phyloP scores from a whole-genome alignment of 805 yeast genomes.

The Candida parachauliodes region DNA sequence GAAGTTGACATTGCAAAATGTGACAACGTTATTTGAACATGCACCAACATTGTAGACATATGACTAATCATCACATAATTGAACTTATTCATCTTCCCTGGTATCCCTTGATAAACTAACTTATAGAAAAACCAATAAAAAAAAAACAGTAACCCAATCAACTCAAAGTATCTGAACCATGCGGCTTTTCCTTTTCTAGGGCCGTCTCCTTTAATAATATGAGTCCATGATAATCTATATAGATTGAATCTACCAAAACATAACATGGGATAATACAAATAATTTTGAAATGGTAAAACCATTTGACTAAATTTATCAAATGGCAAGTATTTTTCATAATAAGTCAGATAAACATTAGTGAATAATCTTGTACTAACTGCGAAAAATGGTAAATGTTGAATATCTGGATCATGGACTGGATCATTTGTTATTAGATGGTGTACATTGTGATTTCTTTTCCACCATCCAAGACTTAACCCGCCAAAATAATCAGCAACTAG shows the following conservation, averaged over 20 bases:
- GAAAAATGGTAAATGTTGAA: constrained; percentile 88
- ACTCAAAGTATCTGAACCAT: constrained; percentile 78
- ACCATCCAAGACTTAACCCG: constrained; percentile 91
- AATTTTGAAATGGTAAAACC: constrained; percentile 62
- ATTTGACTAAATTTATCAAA: constrained; percentile 63
- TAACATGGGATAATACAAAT: constrained; percentile 72
- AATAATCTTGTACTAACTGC: constrained; percentile 76
- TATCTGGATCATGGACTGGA: constrained; percentile 92
- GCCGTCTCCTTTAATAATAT: constrained; percentile 70
- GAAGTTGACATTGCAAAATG: constrained; percentile 94
- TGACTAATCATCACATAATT: constrained; percentile 70
- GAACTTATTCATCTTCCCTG: constrained; percentile 52
- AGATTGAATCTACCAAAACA: constrained; percentile 83
- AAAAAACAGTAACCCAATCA: constrained; percentile 66
- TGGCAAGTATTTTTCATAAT: constrained; percentile 63
- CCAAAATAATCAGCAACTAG: constrained; percentile 75
- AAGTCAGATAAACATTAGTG: constrained; percentile 71
- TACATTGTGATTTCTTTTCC: constrained; percentile 93
- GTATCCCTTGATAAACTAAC: constrained; percentile 48
- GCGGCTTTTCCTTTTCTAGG: constrained; percentile 82
- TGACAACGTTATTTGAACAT: constrained; percentile 84
- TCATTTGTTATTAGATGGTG: constrained; percentile 90
- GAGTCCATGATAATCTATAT: constrained; percentile 77
- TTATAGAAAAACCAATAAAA: constrained; percentile 79
- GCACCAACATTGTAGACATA: constrained; percentile 84